Conservation (phyloP, 176 grass and related monocot species). For the Cymbopogon citratus region DNA sequence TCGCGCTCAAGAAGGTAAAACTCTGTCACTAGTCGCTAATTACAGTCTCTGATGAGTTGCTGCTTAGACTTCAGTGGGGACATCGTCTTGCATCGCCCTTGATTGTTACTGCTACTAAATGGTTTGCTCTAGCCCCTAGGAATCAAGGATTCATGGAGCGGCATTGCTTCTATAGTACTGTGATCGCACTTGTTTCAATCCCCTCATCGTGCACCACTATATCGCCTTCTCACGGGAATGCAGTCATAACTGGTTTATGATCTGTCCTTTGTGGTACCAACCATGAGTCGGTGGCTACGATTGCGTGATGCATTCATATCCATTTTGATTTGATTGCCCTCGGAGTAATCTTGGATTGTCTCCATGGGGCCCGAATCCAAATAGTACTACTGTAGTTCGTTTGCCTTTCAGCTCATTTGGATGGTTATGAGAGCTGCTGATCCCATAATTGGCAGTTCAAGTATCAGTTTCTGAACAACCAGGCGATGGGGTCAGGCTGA, state of each 20-base stretch:
- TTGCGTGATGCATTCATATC: background rate
- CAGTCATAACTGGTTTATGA: background rate
- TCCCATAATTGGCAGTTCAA: slow-evolving; percentile 31
- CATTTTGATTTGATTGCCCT: background rate
- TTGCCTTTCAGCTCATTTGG: background rate
- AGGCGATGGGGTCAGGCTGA: slow-evolving; percentile 34
- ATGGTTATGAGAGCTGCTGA: background rate
- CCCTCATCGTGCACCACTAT: background rate
- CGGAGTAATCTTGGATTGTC: background rate
- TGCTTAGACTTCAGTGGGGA: background rate
- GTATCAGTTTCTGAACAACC: slow-evolving; percentile 44
- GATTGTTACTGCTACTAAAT: background rate
- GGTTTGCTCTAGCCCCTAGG: background rate
- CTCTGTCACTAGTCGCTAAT: background rate
- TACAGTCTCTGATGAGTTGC: background rate
- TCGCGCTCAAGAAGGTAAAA: slow-evolving; percentile 82
- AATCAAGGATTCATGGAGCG: background rate
- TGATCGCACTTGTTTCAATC: background rate
- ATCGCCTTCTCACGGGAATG: background rate
- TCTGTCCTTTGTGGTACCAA: background rate
- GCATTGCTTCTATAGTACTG: background rate
- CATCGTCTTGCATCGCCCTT: background rate
- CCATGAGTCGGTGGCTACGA: background rate
- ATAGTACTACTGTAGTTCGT: background rate
- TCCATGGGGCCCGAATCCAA: background rate